Base-by-base conservation (phyloP, 2,329 filamentous ascomycete species). In the Amesomyces nigricolor region DNA sequence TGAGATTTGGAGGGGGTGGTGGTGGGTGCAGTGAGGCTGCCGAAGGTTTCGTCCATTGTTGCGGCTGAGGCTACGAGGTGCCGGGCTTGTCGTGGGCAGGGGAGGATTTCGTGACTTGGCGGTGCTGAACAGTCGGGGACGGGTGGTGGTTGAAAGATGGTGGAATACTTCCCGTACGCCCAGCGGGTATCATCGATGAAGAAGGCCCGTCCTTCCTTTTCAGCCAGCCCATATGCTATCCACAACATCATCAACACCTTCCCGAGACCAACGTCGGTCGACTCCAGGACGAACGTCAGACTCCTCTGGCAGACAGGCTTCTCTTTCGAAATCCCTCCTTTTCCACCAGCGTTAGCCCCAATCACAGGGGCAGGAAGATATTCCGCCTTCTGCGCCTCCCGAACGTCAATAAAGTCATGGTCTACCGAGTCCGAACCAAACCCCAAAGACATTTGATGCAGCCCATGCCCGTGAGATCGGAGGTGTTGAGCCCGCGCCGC, bases 171-270 rank as follows among this genome's bases (percentile, higher is more conserved):
- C 9, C 90, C 90, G 64, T 94, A 94, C 1, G 87, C 85, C 86
- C 91, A 95, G 61, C 86, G 79, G 6, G 86, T 83, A 70, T 95
- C 90, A 64, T 95, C 89, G 59, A 95, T 76, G 72, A 95, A 95
- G 70, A 95, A 95, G 1, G 83, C 77, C 22, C 89, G 78, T 13
- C 81, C 81, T 67, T 95, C 87, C 57, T 84, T 80, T 66, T 86
- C 77, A 2, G 90, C 89, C 52, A 95, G 72, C 3, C 88, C 88
- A 67, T 94, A 95, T 26, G 89, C 86, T 64, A 87, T 86, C 89
- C 90, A 96, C 54, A 95, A 68, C 65, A 85, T 80, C 79, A 95
- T 84, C 57, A 96, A 71, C 1, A 86, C 83, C 61, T 82, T 84
- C 5, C 90, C 90, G 9, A 95, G 75, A 2, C 90, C 90, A 2